Percentiles rank a stretch among this genome's conserved stretches.
phyloP scores from a whole-genome alignment of 805 yeast genomes.

The Debaryomyces hansenii region DNA sequence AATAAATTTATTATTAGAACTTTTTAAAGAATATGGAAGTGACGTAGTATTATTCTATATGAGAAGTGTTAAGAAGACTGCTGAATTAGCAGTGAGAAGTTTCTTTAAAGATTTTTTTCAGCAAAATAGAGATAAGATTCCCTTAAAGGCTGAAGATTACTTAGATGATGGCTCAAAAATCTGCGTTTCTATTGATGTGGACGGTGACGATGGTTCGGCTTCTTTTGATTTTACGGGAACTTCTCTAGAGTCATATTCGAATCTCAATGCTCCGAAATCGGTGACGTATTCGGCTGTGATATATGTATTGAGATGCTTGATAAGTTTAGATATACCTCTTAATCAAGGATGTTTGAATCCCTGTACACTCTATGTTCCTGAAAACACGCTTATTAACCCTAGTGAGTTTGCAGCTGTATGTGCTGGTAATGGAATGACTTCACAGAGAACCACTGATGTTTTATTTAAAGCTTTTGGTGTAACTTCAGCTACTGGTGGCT shows the following conservation, averaged over 20 bases:
- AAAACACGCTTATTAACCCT: slow-evolving; percentile 15
- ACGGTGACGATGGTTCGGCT: slow-evolving; percentile 18
- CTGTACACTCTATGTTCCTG: slow-evolving; percentile 15
- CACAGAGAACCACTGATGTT: slow-evolving; percentile 19
- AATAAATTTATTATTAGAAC: slow-evolving; percentile 55
- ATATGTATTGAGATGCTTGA: slow-evolving; percentile 17
- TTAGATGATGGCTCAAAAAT: slow-evolving; percentile 18
- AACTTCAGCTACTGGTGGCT: slow-evolving; percentile 7
- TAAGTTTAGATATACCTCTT: slow-evolving; percentile 19
- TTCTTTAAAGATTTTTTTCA: slow-evolving; percentile 16
- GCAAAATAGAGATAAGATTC: slow-evolving; percentile 44
- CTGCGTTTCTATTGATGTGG: slow-evolving; percentile 16
- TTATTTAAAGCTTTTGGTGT: slow-evolving; percentile 22
- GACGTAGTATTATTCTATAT: slow-evolving; percentile 67
- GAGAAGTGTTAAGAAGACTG: slow-evolving; percentile 80
- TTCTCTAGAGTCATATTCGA: slow-evolving; percentile 20
- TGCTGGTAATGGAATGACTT: slow-evolving; percentile 21
- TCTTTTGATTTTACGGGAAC: slow-evolving; percentile 28
- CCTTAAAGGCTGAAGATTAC: slow-evolving; percentile 15
- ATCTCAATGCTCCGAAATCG: slow-evolving; percentile 18
- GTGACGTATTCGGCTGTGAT: slow-evolving; percentile 16
- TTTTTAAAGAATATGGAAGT: slow-evolving; percentile 62
- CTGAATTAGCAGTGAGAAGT: slow-evolving; percentile 66
- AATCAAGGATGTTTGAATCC: slow-evolving; percentile 21
- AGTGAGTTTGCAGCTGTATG: slow-evolving; percentile 18